Conservation (phyloP, 371 early-diverging fungal genomes). For the Zychaea mexicana region DNA sequence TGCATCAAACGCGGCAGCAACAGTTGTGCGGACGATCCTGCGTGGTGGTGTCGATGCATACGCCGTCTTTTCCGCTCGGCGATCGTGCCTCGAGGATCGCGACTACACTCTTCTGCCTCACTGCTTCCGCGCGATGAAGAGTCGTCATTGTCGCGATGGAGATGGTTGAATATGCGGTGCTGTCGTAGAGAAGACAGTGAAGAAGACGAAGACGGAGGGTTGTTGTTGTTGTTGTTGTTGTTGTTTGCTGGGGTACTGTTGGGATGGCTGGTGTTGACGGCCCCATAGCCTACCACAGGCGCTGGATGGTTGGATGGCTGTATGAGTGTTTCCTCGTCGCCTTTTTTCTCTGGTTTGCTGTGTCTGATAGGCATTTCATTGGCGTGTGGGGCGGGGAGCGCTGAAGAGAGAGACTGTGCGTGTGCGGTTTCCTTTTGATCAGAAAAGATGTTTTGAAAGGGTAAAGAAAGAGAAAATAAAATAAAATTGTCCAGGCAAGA, state of each 20-base stretch:
- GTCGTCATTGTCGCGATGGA: constrained; percentile 12
- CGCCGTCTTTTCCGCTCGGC: constrained; percentile 37
- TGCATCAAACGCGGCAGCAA: constrained; percentile 14
- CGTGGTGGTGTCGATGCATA: constrained; percentile 30
- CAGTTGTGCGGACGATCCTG: constrained; percentile 4
- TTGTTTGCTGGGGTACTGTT: too few relatives aligned
- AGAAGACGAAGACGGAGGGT: background rate
- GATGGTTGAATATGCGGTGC: background rate
- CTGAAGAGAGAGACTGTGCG: too few relatives aligned
- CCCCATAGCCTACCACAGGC: background rate
- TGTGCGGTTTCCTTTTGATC: too few relatives aligned
- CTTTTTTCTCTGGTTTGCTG: constrained; percentile 8
- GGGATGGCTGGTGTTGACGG: too few relatives aligned
- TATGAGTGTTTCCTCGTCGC: constrained; percentile 22
- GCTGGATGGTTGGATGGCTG: background rate
- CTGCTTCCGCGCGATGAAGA: constrained; percentile 23
- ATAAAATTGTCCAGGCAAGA: background rate
- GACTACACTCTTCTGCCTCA: constrained; percentile 23
- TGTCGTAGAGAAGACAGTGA: background rate
- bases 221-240: background rate
- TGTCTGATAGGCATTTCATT: constrained; percentile 13
- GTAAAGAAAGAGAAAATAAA: constrained; percentile 11
- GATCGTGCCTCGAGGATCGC: constrained; percentile 9
- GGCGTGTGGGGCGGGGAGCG: too few relatives aligned
- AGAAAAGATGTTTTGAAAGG: too few relatives aligned